Base-by-base conservation (phyloP, 2,329 filamentous ascomycete species). In the Venturia nashicola region DNA sequence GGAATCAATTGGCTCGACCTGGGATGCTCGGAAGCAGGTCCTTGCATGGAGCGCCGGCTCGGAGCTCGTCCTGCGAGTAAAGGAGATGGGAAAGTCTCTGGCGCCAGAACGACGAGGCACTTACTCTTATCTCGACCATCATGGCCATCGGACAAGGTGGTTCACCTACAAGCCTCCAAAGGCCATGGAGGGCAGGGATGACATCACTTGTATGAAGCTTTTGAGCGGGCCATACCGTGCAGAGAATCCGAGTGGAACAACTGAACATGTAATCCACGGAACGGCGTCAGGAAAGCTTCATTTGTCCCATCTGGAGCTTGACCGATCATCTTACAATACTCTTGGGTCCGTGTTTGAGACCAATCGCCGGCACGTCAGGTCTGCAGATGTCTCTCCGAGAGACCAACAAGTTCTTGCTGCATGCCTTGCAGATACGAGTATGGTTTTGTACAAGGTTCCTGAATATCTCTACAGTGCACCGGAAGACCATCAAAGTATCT, bases 1-100 rank as follows among this genome's bases (percentile, higher is more conserved):
- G 67, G 72, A 75, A n/a, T 76, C 74, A 51, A 76, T 76, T 2
- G 72, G 72, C 11, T 63, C 66, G 1, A 73, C 72, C 64, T 82
- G 79, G 79, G 71, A 72, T 59, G 75, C 80, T 59, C 76, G 81
- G 67, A 79, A 77, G 68, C 83, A 86, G 69, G 78, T 83, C 0
- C 70, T 87, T 8, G 82, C 79, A 2, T 86, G 83, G 79, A 83
- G 83, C 62, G 84, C 84, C 14, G 85, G 82, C 0, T 80, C 84
- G 2, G 78, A 83, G 65, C 70, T 87, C 11, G 72, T 82, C 5
- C 66, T 85, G 64, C 75, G 81, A 23, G 74, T 78, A 12, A 80
- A 78, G 67, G 74, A 79, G 63, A 76, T 76, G 32, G 78, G 67
- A 64, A 62, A 68, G 61, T 63, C 65, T 66, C 59, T 72, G 72